These are phyloP conservation scores for Talaromyces sp. DNA, from an alignment of 2,329 filamentous ascomycete species.

Conservation along the genomic window DNA sequence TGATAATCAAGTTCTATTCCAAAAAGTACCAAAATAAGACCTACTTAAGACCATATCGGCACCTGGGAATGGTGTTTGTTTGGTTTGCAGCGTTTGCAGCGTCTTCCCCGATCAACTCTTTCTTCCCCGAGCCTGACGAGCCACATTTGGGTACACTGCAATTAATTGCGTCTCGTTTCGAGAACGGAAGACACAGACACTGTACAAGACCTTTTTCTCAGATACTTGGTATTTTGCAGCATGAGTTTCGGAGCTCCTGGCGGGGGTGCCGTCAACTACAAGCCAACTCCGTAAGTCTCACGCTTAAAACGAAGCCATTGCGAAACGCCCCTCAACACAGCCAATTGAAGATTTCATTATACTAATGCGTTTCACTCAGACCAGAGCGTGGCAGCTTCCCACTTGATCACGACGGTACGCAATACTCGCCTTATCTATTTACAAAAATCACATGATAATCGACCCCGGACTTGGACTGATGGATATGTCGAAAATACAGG, in stretches of 20 bases:
- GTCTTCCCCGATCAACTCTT: neutral
- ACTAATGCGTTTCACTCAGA: slow-evolving; percentile 38
- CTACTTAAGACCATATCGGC: neutral
- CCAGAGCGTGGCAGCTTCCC: slow-evolving; percentile 92
- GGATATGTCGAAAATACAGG: slow-evolving; percentile 45
- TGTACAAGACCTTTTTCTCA: neutral
- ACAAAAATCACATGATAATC: neutral
- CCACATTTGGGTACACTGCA: neutral
- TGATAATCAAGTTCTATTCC: neutral
- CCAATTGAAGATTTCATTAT: neutral
- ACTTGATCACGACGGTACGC: slow-evolving; percentile 79
- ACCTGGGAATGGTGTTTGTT: neutral
- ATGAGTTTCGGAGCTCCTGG: slow-evolving; percentile 67
- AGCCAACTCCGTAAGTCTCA: slow-evolving; percentile 66
- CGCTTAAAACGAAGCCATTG: neutral
- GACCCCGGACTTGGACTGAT: neutral
- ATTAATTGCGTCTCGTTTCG: neutral
- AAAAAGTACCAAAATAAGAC: neutral
- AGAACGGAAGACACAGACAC: neutral
- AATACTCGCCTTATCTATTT: neutral
- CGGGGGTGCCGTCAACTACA: slow-evolving; percentile 56
- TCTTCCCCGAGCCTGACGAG: neutral
- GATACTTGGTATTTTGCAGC: neutral
- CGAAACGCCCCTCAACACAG: neutral
- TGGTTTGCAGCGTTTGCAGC: neutral